Evolutionary conservation across 1,284 basidiomycete genomes (phyloP).

Genomic region (Earliella scabrosa): DNA sequence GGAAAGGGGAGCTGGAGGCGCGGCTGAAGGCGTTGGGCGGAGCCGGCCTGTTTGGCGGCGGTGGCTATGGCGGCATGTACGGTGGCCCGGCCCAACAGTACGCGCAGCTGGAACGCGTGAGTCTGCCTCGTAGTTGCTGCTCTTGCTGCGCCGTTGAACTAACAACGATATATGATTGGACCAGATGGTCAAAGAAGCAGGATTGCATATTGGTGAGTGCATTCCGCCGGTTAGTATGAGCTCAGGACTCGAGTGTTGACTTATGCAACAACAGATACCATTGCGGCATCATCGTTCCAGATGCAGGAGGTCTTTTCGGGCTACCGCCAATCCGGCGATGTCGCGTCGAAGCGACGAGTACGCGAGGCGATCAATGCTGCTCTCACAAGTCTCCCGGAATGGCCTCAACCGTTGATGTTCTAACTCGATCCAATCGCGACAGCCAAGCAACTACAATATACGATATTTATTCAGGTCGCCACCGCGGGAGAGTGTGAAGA

Average conservation of each 20-base stretch:
- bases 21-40: constrained; percentile 34
- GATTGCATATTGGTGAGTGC: constrained; percentile 36
- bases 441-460: not conserved
- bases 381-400: constrained; percentile 40
- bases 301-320: constrained; percentile 41
- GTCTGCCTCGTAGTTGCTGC: constrained; percentile 6
- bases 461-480: not conserved
- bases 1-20: constrained; percentile 37
- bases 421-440: not conserved
- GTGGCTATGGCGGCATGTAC: constrained; percentile 31
- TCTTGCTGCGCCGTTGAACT: not conserved
- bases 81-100: constrained; percentile 38
- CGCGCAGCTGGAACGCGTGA: constrained; percentile 36
- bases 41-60: constrained; percentile 36
- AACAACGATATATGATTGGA: no score
- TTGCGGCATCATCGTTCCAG: constrained; percentile 42
- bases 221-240: not conserved
- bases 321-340: constrained; percentile 43
- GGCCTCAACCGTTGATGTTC: constrained; percentile 33
- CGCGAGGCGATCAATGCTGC: constrained; percentile 45
- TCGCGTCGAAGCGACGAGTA: constrained; percentile 43
- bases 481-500: no score
- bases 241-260: no score
- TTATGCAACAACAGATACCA: no score
- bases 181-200: constrained; percentile 40